Conservation (phyloP, 805 yeast genomes). For the Candida ovalis region DNA sequence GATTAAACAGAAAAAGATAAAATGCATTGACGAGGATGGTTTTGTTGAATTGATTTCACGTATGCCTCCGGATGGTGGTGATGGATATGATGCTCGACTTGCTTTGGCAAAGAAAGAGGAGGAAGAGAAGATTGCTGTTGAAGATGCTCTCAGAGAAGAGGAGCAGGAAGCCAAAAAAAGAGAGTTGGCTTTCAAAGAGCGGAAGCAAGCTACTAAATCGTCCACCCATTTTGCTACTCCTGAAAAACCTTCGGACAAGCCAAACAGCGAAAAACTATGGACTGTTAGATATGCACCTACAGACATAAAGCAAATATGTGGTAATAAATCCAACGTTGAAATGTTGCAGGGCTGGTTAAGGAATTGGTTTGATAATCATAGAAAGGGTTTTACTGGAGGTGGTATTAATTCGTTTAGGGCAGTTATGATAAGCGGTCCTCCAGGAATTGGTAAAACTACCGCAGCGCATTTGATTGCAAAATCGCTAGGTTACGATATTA, state of each 20-base stretch:
- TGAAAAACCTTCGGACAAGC: constrained; percentile 33
- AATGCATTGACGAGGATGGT: constrained; percentile 85
- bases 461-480: constrained; percentile 75
- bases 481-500: constrained; percentile 64
- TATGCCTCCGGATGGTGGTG: constrained; percentile 93
- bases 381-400: constrained; percentile 52
- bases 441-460: constrained; percentile 82
- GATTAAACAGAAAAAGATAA: constrained; percentile 67
- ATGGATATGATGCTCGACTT: constrained; percentile 70
- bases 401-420: constrained; percentile 75
- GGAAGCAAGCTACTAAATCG: constrained; percentile 13
- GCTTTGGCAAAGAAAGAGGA: constrained; percentile 66
- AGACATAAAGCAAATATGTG: constrained; percentile 73
- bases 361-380: constrained; percentile 64
- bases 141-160: constrained; percentile 49
- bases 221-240: constrained; percentile 5
- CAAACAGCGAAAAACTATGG: constrained; percentile 74
- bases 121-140: constrained; percentile 56
- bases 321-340: constrained; percentile 74
- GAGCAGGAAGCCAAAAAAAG: constrained; percentile 31
- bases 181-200: constrained; percentile 22
- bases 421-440: constrained; percentile 82
- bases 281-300: constrained; percentile 91
- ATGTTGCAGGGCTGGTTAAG: constrained; percentile 70
- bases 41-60: constrained; percentile 65